Evolutionary conservation across 306 rosid genomes (phyloP).

Genomic region (Cicer judaicum): DNA sequence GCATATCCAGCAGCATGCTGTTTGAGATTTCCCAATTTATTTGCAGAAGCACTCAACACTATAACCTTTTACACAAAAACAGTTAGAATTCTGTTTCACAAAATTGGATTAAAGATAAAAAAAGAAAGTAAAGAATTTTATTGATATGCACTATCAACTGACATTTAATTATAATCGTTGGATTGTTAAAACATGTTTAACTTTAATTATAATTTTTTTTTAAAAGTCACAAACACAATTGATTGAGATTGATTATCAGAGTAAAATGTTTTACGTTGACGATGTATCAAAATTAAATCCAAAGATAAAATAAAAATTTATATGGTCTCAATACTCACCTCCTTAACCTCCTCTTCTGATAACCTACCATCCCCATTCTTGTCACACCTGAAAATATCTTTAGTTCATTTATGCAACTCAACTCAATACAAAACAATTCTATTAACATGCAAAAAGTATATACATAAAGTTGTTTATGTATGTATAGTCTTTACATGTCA

Average conservation of each 20-base stretch:
- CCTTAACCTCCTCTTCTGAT: constrained; percentile 83
- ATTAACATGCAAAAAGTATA: constrained; percentile 7
- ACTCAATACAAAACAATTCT: not conserved
- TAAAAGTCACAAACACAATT: too few relatives aligned
- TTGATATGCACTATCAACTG: too few relatives aligned
- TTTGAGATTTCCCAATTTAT: constrained; percentile 80
- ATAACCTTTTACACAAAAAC: constrained; percentile 70
- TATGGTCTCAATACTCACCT: constrained; percentile 62
- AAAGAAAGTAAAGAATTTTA: too few relatives aligned
- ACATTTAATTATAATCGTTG: too few relatives aligned
- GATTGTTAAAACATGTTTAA: too few relatives aligned
- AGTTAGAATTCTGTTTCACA: constrained; percentile 41
- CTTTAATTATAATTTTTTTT: too few relatives aligned
- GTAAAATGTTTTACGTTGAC: too few relatives aligned
- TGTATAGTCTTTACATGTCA: constrained; percentile 66
- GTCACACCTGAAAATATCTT: constrained; percentile 75
- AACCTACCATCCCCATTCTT: constrained; percentile 96
- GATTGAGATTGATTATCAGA: too few relatives aligned
- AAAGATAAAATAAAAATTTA: not conserved
- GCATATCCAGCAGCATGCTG: constrained; percentile 72
- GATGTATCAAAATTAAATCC: too few relatives aligned
- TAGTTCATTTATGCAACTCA: constrained; percentile 37
- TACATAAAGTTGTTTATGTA: not conserved
- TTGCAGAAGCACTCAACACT: constrained; percentile 88
- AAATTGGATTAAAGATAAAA: not conserved